Conservation (phyloP, 139 green algal genomes). For the Trebouxia sp. region DNA sequence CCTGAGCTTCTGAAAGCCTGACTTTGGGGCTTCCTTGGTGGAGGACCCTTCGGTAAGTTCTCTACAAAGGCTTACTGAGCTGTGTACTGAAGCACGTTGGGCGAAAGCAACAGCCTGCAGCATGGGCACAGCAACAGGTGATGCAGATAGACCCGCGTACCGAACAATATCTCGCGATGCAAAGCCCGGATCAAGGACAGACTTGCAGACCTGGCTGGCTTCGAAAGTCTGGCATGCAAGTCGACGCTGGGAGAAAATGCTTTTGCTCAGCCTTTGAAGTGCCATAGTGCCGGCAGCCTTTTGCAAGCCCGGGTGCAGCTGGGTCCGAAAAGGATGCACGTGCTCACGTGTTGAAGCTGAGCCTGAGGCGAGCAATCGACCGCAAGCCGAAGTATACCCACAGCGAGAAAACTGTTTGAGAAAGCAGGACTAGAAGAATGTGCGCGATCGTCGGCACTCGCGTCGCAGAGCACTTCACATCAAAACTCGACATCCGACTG, state of each 20-base stretch:
- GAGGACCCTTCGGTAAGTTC: not conserved
- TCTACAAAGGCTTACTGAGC: not conserved
- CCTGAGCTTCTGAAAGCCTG: not conserved
- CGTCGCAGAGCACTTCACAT: too few relatives aligned
- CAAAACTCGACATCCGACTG: too few relatives aligned
- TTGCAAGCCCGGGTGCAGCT: too few relatives aligned
- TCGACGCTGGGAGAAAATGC: not conserved
- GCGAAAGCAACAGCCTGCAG: not conserved
- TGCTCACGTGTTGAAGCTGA: not conserved
- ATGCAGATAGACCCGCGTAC: too few relatives aligned
- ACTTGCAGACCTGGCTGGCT: not conserved
- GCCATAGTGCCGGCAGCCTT: not conserved
- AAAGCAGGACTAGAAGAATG: too few relatives aligned
- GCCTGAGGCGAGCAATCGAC: too few relatives aligned
- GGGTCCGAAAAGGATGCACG: not conserved
- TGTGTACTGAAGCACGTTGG: not conserved
- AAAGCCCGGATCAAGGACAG: too few relatives aligned
- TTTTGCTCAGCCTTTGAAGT: not conserved
- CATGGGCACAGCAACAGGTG: not conserved
- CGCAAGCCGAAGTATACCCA: too few relatives aligned
- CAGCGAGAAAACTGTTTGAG: too few relatives aligned
- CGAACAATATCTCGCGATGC: too few relatives aligned
- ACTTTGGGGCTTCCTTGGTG: not conserved
- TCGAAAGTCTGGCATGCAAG: not conserved
- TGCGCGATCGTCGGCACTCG: too few relatives aligned